Base-by-base conservation (phyloP, 202 grass and related monocot species). In the Panicum virgatum region DNA sequence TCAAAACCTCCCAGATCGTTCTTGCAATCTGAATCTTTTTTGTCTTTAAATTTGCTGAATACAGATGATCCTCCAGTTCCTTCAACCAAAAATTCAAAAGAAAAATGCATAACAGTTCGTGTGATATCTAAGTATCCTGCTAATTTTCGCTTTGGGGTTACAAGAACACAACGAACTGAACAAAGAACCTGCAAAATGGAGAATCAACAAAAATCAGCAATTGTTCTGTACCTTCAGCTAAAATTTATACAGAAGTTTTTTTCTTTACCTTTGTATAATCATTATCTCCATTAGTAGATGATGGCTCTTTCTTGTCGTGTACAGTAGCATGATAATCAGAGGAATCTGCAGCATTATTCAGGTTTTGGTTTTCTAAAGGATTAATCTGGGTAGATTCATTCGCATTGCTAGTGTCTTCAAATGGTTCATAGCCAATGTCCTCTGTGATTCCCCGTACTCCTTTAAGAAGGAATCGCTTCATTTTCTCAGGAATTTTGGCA, bases 41-140 rank as follows among this genome's bases (percentile, higher is more conserved):
- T 80, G 62, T 98, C 92, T 83, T 85, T 66, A 68, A 88, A 93
- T 63, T 50, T 93, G 70, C 78, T 93, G 77, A 98, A 98, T 84
- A 98, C 90, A 77, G 89, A 95, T 79, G 96, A 93, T n/a, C 96
- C 96, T 76, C 90, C 96, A 48, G 92, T 95, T 56, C 96, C 96
- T 77, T 95, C 96, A 32, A 98, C 92, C 86, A 95, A 82, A 92
- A 95, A 95, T 71, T 98, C 92, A 64, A 92, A 90, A 82, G 89
- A 91, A 90, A 98, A 95, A 90, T 95, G 96, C 64, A 98, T 61
- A 43, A 86, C 79, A 72, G 67, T 98, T 71, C 81, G 82, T 86
- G 91, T 85, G 69, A 95, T 87, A 61, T 80, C 78, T 62, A 98
- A 90, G 60, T 90, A 85, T 22, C 96, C 96, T 43, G 90, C 96